These are phyloP conservation scores for Exophiala phaeomuriformis DNA, from an alignment of 2,329 filamentous ascomycete species.

Conservation along the genomic window DNA sequence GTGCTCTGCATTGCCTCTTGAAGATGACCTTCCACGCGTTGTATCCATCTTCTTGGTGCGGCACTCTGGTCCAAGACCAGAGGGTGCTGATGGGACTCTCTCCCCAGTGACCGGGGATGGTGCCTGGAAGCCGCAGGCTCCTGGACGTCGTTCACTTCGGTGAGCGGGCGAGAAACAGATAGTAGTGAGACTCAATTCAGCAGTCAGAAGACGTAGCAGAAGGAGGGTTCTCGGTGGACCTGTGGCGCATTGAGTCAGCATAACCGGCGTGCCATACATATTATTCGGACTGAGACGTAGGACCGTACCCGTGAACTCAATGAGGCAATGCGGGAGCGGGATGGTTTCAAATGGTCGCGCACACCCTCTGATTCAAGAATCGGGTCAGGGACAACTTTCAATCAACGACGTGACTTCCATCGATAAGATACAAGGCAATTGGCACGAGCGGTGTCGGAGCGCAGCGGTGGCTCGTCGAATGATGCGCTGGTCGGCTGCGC, in stretches of 20 bases:
- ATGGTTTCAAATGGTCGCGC: conserved; percentile 15
- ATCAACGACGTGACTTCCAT: neutral
- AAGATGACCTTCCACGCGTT: conserved; percentile 34
- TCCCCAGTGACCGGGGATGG: neutral
- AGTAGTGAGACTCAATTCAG: conserved; percentile 8
- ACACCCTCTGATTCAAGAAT: conserved; percentile 1
- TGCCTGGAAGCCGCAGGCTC: conserved; percentile 2
- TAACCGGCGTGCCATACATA: neutral
- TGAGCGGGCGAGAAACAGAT: neutral
- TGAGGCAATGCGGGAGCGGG: conserved; percentile 18
- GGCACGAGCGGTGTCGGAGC: neutral
- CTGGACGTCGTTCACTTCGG: conserved; percentile 2
- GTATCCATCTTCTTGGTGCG: conserved; percentile 21
- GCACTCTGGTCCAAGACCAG: neutral
- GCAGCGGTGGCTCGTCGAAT: neutral
- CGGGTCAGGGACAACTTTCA: neutral
- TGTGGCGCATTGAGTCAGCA: conserved; percentile 21
- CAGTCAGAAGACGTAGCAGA: neutral
- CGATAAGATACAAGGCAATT: neutral
- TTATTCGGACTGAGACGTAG: neutral
- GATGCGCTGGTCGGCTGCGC: neutral
- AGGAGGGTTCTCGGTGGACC: conserved; percentile 10
- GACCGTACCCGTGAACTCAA: conserved; percentile 15
- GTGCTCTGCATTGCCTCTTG: conserved; percentile 35
- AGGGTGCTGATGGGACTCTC: neutral